These are phyloP conservation scores for Cercospora sojina DNA, from an alignment of 2,329 filamentous ascomycete species.

Conservation along the genomic window DNA sequence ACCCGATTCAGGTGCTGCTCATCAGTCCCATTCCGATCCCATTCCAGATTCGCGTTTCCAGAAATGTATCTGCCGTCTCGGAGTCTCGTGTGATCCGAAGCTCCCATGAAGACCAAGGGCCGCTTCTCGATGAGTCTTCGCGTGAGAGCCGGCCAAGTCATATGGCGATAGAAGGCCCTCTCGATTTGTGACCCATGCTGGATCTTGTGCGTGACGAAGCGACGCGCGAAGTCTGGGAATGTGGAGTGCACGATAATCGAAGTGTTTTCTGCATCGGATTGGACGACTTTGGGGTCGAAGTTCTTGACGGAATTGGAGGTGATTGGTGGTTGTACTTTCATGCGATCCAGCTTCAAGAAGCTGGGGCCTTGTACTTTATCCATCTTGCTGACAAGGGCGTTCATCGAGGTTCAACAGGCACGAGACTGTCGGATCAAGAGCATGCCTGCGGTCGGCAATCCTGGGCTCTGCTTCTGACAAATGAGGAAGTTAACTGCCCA, in stretches of 20 bases:
- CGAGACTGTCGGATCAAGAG: background rate
- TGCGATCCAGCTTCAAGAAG: background rate
- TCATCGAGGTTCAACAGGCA: slow-evolving; percentile 1
- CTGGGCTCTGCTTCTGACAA: background rate
- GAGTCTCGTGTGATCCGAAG: slow-evolving; percentile 32
- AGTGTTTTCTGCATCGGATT: slow-evolving; percentile 29
- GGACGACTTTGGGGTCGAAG: slow-evolving; percentile 26
- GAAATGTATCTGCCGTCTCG: slow-evolving; percentile 27
- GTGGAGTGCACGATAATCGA: slow-evolving; percentile 35
- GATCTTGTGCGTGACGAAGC: slow-evolving; percentile 36
- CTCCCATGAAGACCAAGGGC: slow-evolving; percentile 34
- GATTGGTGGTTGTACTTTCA: slow-evolving; percentile 25
- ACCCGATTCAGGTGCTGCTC: slow-evolving; percentile 26
- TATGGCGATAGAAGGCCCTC: slow-evolving; percentile 30
- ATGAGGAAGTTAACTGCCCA: no score
- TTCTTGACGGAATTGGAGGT: slow-evolving; percentile 29
- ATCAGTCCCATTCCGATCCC: slow-evolving; percentile 34
- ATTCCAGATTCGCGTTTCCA: slow-evolving; percentile 20
- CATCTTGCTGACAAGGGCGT: background rate
- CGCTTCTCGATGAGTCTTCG: slow-evolving; percentile 35
- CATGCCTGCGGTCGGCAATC: background rate
- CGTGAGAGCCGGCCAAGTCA: slow-evolving; percentile 28
- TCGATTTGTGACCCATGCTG: slow-evolving; percentile 31
- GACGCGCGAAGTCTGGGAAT: slow-evolving; percentile 29
- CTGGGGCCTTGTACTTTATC: background rate